Evolutionary conservation across 108 stramenopile species (phyloP).

Genomic region (Parietichytrium sp.): DNA sequence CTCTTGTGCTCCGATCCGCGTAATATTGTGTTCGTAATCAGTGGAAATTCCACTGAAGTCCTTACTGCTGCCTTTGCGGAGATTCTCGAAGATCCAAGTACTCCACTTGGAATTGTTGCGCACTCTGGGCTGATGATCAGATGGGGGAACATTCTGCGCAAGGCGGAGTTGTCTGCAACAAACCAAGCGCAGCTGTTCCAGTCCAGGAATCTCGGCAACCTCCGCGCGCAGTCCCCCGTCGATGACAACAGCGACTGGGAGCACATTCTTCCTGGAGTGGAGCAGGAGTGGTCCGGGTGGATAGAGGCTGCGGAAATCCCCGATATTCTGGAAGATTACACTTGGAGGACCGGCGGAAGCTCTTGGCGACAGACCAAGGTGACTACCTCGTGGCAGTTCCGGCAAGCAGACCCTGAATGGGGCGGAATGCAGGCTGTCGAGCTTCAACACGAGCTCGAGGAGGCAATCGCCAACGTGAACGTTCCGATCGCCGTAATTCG

Average conservation of each 20-base stretch:
- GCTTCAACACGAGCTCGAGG: conserved; percentile 81
- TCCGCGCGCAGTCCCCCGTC: too few relatives aligned
- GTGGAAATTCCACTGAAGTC: not conserved
- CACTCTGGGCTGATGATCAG: not conserved
- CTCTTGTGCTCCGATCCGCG: not conserved
- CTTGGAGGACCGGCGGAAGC: conserved; percentile 53
- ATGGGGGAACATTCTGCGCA: conserved; percentile 5
- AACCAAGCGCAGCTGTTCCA: too few relatives aligned
- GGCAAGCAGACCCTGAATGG: conserved; percentile 98
- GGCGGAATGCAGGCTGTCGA: conserved; percentile 87
- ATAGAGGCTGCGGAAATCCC: conserved; percentile 84
- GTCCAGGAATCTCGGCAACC: too few relatives aligned
- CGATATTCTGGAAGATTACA: conserved; percentile 33
- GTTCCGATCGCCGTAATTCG: conserved; percentile 74
- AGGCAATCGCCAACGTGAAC: conserved; percentile 79
- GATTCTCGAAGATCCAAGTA: not conserved
- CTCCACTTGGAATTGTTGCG: not conserved
- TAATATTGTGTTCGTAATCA: not conserved
- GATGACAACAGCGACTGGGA: conserved; percentile 16
- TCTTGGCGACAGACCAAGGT: conserved; percentile 64
- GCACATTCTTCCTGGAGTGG: conserved; percentile 79
- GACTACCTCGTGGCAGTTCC: conserved; percentile 91
- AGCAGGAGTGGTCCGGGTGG: conserved; percentile 86
- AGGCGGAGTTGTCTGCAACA: not conserved
- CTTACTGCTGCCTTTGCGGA: conserved; percentile 9